Percentiles rank a stretch among this genome's conserved stretches.
These are phyloP conservation scores for Mycosarcoma maydis DNA, from an alignment of 1,284 basidiomycete genomes.

Conservation along the genomic window DNA sequence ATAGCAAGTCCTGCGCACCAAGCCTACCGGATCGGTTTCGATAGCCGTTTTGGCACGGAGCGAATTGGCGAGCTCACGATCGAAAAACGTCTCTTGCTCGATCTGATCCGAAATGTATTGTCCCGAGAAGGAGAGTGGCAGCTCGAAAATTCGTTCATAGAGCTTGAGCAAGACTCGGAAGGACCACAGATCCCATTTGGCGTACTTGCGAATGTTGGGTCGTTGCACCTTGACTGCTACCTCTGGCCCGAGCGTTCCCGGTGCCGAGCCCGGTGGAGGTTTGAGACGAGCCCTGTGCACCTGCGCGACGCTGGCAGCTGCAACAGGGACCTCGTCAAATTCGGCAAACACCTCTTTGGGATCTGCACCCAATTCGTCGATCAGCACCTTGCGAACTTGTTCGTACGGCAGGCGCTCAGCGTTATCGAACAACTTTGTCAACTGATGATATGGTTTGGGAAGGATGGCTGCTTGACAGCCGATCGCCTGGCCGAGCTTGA, in stretches of 20 bases:
- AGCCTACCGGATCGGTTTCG: slow-evolving; percentile 41
- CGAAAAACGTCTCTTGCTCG: slow-evolving; percentile 58
- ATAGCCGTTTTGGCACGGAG: slow-evolving; percentile 45
- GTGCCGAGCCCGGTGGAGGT: slow-evolving; percentile 8
- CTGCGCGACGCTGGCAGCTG: slow-evolving; percentile 58
- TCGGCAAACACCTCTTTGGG: slow-evolving; percentile 49
- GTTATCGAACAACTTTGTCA: slow-evolving; percentile 60
- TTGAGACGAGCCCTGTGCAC: slow-evolving; percentile 56
- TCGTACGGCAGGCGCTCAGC: slow-evolving; percentile 49
- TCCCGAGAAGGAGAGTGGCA: slow-evolving; percentile 52
- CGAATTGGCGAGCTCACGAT: slow-evolving; percentile 49
- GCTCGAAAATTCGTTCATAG: slow-evolving; percentile 58
- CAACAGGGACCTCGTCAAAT: slow-evolving; percentile 52
- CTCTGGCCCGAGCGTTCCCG: slow-evolving; percentile 31
- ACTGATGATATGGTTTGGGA: slow-evolving; percentile 57
- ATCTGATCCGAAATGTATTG: slow-evolving; percentile 61
- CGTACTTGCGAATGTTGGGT: slow-evolving; percentile 56
- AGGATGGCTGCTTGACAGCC: slow-evolving; percentile 56
- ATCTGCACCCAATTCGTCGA: slow-evolving; percentile 46
- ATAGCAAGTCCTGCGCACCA: slow-evolving; percentile 53
- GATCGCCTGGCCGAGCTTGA: slow-evolving; percentile 61
- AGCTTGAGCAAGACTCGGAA: slow-evolving; percentile 55
- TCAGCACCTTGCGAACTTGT: slow-evolving; percentile 49
- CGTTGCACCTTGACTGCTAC: slow-evolving; percentile 63
- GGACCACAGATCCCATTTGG: slow-evolving; percentile 57